These are phyloP conservation scores for Davidsoniella neocaledoniae DNA, from an alignment of 2,329 filamentous ascomycete genomes.

Conservation along the genomic window DNA sequence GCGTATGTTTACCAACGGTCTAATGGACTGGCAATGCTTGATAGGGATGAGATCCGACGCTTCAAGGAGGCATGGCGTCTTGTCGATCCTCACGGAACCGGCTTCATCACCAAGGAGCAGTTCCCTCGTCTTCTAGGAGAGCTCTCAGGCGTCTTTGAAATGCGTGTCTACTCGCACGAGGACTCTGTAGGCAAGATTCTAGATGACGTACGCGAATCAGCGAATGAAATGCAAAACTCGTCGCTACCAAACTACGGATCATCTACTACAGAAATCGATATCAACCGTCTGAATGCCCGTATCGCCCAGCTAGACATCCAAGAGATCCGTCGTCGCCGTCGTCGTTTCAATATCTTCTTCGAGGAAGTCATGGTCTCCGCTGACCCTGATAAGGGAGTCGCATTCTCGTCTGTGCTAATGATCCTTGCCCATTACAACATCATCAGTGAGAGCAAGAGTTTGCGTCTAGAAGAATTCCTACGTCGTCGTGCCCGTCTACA, in stretches of 20 bases:
- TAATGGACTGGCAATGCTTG: constrained; percentile 78
- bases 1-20: constrained; percentile 97
- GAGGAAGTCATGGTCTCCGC: constrained; percentile 91
- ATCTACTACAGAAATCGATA: constrained; percentile 45
- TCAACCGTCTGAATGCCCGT: constrained; percentile 57
- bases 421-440: constrained; percentile 97
- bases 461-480: constrained; percentile 87
- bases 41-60: constrained; percentile 80
- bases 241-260: constrained; percentile 37
- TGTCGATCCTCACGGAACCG: constrained; percentile 78
- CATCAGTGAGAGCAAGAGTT: constrained; percentile 91
- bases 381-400: constrained; percentile 75
- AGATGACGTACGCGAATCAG: constrained; percentile 57
- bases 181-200: constrained; percentile 76
- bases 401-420: constrained; percentile 84
- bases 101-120: constrained; percentile 75
- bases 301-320: constrained; percentile 56
- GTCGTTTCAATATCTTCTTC: constrained; percentile 84
- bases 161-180: constrained; percentile 87
- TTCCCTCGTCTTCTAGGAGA: constrained; percentile 83
- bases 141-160: constrained; percentile 87
- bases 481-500: constrained; percentile 79
- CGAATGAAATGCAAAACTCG: constrained; percentile 30
- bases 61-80: constrained; percentile 99
- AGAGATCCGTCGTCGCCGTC: constrained; percentile 57